Evolutionary conservation across 352 stramenopile species (phyloP).

Genomic region (Globisporangium mamillatum): DNA sequence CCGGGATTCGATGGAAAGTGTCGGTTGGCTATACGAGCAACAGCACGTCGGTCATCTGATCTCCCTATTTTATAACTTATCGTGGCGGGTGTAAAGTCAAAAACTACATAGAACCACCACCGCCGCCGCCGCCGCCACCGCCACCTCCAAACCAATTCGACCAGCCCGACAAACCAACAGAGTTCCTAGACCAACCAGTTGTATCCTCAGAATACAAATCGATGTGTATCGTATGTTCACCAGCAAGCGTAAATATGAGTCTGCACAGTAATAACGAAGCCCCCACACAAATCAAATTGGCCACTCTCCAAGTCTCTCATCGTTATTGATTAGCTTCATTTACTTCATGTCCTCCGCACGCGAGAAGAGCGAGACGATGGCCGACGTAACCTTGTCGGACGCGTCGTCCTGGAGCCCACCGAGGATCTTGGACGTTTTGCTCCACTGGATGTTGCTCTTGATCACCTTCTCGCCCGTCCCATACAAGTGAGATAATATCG

Average conservation of each 20-base stretch:
- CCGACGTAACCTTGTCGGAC: conserved; percentile 49
- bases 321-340: not conserved
- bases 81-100: not conserved
- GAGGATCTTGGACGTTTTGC: conserved; percentile 57
- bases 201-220: not conserved
- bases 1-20: not conserved
- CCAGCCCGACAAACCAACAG: not conserved
- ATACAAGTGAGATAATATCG: not conserved
- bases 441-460: conserved; percentile 60
- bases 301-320: not conserved
- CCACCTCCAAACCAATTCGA: not conserved
- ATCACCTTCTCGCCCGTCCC: conserved; percentile 9
- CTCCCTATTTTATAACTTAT: conserved; percentile 7
- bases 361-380: conserved; percentile 54
- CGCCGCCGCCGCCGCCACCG: too few species aligned
- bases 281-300: not conserved
- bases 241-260: not conserved
- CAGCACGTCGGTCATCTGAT: too few species aligned
- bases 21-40: not conserved
- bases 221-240: not conserved
- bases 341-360: conserved; percentile 12
- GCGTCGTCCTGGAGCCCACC: conserved; percentile 38
- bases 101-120: not conserved
- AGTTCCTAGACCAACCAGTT: not conserved
- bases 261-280: not conserved